These are phyloP conservation scores for Lyophyllum shimeji DNA, from an alignment of 768 basidiomycete genomes.

Conservation along the genomic window DNA sequence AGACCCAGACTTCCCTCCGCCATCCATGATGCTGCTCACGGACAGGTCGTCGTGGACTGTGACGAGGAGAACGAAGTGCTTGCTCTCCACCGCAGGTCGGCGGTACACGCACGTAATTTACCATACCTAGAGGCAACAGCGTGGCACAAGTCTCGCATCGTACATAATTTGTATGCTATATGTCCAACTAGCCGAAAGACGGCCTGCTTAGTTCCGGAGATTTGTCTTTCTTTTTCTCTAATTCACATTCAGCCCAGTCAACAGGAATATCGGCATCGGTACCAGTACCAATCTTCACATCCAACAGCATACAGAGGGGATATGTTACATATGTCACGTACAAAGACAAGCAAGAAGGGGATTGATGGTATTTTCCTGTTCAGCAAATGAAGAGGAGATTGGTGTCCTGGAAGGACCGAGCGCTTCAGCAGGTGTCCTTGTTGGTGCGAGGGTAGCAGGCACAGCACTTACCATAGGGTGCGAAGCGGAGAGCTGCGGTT, in stretches of 20 bases:
- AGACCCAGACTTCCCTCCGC: neutral
- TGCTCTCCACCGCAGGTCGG: too few relatives aligned
- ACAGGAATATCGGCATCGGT: too few relatives aligned
- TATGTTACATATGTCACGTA: neutral
- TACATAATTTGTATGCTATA: neutral
- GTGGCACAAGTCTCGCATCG: too few relatives aligned
- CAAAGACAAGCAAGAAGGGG: neutral
- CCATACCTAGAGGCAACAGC: neutral
- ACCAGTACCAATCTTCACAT: neutral
- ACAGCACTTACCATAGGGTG: conserved; percentile 40
- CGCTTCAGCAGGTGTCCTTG: neutral
- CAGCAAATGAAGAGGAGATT: conserved; percentile 39
- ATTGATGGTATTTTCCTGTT: neutral
- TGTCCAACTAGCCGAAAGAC: neutral
- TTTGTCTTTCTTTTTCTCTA: too few relatives aligned
- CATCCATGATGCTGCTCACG: neutral
- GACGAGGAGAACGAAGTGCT: neutral
- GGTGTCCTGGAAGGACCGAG: conserved; percentile 27
- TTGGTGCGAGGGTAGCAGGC: neutral
- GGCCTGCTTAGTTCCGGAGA: too few relatives aligned
- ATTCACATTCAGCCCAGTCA: too few relatives aligned
- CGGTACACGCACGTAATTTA: neutral
- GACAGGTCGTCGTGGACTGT: neutral
- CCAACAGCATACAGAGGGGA: neutral
- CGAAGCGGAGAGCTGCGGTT: conserved; percentile 39